Conservation (phyloP, 129 eudicot genomes). For the Logfia minima region DNA sequence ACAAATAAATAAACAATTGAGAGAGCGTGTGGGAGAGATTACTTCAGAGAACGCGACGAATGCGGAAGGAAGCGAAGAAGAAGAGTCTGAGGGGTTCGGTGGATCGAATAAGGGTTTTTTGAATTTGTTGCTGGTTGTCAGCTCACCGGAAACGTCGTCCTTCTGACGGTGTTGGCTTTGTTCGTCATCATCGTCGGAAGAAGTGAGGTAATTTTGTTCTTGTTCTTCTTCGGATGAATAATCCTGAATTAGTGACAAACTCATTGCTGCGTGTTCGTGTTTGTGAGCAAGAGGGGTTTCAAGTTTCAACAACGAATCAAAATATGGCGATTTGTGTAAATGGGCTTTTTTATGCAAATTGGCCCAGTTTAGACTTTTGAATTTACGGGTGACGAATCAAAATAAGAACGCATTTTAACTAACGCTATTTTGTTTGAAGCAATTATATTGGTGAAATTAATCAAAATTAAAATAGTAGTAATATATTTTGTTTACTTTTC, state of each 20-base stretch:
- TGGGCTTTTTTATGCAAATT: background rate
- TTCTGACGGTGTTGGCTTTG: constrained; percentile 20
- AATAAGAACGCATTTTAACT: too few relatives aligned
- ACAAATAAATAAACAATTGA: background rate
- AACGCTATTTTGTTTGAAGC: too few relatives aligned
- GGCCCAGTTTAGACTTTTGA: background rate
- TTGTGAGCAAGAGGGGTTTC: background rate
- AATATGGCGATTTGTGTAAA: background rate
- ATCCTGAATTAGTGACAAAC: constrained; percentile 75
- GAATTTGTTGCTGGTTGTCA: constrained; percentile 28
- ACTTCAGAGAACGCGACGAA: constrained; percentile 78
- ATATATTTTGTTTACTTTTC: too few relatives aligned
- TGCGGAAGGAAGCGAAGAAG: constrained; percentile 85
- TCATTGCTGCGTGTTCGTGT: constrained; percentile 43
- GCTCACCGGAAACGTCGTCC: constrained; percentile 26
- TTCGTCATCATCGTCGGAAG: constrained; percentile 28
- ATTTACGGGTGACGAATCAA: background rate
- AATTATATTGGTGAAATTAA: too few relatives aligned
- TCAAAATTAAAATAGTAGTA: too few relatives aligned
- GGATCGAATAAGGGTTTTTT: constrained; percentile 55
- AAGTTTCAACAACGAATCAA: background rate
- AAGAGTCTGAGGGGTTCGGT: constrained; percentile 51
- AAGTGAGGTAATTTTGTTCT: constrained; percentile 16
- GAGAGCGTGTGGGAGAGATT: constrained; percentile 11
- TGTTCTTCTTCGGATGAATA: constrained; percentile 86